A percentile compares a stretch with the other conserved stretches of the same genome.
These are phyloP conservation scores for Paramecium primaurelia DNA, from an alignment of 73 alveolate species.

Conservation along the genomic window DNA sequence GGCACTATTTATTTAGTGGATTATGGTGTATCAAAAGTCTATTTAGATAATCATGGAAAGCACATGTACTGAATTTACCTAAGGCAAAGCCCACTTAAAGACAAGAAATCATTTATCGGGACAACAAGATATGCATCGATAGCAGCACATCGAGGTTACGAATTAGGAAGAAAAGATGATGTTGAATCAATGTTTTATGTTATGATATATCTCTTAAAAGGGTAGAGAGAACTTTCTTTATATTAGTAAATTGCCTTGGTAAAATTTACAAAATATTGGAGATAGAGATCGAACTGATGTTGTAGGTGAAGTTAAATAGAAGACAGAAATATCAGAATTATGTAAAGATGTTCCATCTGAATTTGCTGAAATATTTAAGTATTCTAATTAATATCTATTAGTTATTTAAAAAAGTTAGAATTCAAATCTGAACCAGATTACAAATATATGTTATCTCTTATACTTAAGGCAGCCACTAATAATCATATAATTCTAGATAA, in stretches of 20 bases:
- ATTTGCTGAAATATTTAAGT: conserved; percentile 28
- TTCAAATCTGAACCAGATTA: conserved; percentile 56
- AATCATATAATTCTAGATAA: conserved; percentile 28
- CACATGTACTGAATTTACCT: conserved; percentile 31
- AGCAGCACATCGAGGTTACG: conserved; percentile 75
- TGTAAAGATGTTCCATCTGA: conserved; percentile 37
- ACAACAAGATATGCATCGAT: conserved; percentile 83
- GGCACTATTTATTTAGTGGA: conserved; percentile 53
- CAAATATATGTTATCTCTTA: not conserved
- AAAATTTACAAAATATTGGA: conserved; percentile 58
- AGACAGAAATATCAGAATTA: not conserved
- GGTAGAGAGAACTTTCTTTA: conserved; percentile 30
- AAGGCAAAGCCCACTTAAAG: conserved; percentile 45
- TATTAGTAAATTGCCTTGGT: conserved; percentile 59
- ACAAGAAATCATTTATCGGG: conserved; percentile 57
- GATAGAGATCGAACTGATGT: conserved; percentile 60
- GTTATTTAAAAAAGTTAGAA: conserved; percentile 31
- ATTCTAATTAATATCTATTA: not conserved
- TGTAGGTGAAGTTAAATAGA: conserved; percentile 46
- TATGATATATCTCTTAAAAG: conserved; percentile 70
- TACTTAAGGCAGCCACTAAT: not conserved
- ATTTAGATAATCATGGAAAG: conserved; percentile 39
- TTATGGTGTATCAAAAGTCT: conserved; percentile 55
- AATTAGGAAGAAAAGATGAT: conserved; percentile 81
- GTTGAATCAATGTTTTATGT: conserved; percentile 73